Evolutionary conservation across 1,284 basidiomycete species (phyloP), one percentile per base, ranked within the genome.

Genomic region (Veloboletus limbatus): DNA sequence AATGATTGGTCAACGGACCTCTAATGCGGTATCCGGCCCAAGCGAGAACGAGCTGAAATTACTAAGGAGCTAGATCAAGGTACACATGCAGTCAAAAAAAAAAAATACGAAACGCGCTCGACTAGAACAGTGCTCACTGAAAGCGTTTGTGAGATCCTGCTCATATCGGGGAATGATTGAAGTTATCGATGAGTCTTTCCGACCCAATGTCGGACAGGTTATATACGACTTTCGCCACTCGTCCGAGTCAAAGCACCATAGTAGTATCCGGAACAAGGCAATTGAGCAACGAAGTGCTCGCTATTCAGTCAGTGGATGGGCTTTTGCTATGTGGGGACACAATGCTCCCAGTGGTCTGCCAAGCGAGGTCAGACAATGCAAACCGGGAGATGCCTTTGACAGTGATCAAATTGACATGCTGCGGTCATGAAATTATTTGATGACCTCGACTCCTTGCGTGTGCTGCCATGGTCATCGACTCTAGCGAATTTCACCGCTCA

Each of bases 81-180:
- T 22, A 28, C 25, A 28, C 25, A 21, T 32, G 49, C 32, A 53
- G 45, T 27, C 39, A 41, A 31, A n/a, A 22, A 18, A 10, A 26
- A 40, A 6, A 43, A 31, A n/a, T 25, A 18, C 13, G 28, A 40
- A 6, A 43, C 30, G 20, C n/a, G 10, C 31, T 16, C 8, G 27
- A 30, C 17, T 8, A 26, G 28, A n/a, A 24, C 4, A 37, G 24
- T 37, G 33, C 62, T 62, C 36, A 67, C 62, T 42, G 58, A 67
- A 49, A 59, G 43, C 5, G 52, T 63, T 48, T 63, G 59, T 2
- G 65, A 63, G 54, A 65, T 49, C 62, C 60, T 63, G 62, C 62
- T 60, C 65, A 65, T 66, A 25, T 33, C 36, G 17, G 30, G n/a
- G 8, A 24, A 14, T 31, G 27, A 24, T 26, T 37, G 20, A 40